Conservation (phyloP, 805 yeast species). For the Ascoidea rubescens region DNA sequence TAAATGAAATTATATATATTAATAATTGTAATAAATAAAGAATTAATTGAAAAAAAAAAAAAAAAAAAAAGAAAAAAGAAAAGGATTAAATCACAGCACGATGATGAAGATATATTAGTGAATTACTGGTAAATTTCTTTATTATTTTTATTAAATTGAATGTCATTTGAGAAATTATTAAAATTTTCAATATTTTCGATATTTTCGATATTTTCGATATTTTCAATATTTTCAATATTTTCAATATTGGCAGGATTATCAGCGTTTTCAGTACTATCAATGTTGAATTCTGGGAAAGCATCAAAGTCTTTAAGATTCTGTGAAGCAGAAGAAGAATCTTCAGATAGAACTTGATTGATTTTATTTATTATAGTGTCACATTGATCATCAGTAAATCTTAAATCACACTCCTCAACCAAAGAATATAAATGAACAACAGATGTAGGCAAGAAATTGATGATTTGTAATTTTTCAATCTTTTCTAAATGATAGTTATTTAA, state of each 20-base stretch:
- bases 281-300: no score
- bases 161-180: no score
- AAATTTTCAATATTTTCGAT: not conserved
- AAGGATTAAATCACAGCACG: no score
- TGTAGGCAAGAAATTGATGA: slow-evolving; percentile 69
- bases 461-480: slow-evolving; percentile 74
- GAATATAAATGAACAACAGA: slow-evolving; percentile 69
- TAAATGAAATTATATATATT: no score
- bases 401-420: slow-evolving; percentile 85
- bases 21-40: no score
- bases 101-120: no score
- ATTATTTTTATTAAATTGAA: no score
- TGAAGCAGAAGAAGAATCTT: no score
- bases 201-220: not conserved
- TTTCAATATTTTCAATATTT: not conserved
- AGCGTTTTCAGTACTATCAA: not conserved
- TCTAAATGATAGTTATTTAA: slow-evolving; percentile 40
- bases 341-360: slow-evolving; percentile 39
- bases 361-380: slow-evolving; percentile 44
- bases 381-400: slow-evolving; percentile 58
- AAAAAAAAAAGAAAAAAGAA: no score
- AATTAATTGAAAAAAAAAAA: no score
- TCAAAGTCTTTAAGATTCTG: no score
- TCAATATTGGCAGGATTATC: slow-evolving; percentile 1
- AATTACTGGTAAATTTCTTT: no score